Conservation (phyloP, 129 eudicot genomes). For the Escallonia rubra region DNA sequence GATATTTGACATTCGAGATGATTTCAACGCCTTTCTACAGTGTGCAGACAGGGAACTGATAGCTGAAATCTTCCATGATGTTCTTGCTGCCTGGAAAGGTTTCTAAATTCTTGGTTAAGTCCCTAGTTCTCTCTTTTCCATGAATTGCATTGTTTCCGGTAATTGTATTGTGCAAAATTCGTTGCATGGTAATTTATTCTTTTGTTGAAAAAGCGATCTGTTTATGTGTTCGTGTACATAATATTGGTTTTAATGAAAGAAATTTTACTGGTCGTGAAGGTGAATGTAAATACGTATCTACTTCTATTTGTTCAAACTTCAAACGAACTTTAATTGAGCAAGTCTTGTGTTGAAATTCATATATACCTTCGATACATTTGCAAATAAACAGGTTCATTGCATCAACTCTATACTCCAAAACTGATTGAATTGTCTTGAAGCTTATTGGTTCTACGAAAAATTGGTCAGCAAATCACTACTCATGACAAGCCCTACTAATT, state of each 20-base stretch:
- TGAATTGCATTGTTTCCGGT: slow-evolving; percentile 19
- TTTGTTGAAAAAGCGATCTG: slow-evolving; percentile 20
- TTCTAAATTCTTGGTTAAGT: slow-evolving; percentile 38
- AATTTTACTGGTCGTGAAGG: slow-evolving; percentile 3
- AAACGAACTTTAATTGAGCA: too few species aligned
- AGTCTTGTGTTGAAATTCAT: too few species aligned
- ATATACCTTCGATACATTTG: too few species aligned
- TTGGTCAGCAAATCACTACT: too few species aligned
- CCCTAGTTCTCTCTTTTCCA: slow-evolving; percentile 16
- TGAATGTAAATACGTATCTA: background rate
- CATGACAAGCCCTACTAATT: too few species aligned
- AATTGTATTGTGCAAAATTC: slow-evolving; percentile 37
- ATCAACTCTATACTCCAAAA: too few species aligned
- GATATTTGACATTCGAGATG: slow-evolving; percentile 78
- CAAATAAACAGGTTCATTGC: too few species aligned
- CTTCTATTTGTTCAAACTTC: too few species aligned
- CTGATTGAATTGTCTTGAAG: too few species aligned
- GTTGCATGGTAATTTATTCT: slow-evolving; percentile 25
- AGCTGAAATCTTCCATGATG: slow-evolving; percentile 72
- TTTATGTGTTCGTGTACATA: slow-evolving; percentile 35
- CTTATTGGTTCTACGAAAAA: too few species aligned
- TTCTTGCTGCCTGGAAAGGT: slow-evolving; percentile 93
- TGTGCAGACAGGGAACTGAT: slow-evolving; percentile 84
- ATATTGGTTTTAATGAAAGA: slow-evolving; percentile 22
- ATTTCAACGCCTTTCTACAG: slow-evolving; percentile 56